These are phyloP conservation scores for Vigna angularis DNA, from an alignment of 306 rosid species.

Conservation along the genomic window DNA sequence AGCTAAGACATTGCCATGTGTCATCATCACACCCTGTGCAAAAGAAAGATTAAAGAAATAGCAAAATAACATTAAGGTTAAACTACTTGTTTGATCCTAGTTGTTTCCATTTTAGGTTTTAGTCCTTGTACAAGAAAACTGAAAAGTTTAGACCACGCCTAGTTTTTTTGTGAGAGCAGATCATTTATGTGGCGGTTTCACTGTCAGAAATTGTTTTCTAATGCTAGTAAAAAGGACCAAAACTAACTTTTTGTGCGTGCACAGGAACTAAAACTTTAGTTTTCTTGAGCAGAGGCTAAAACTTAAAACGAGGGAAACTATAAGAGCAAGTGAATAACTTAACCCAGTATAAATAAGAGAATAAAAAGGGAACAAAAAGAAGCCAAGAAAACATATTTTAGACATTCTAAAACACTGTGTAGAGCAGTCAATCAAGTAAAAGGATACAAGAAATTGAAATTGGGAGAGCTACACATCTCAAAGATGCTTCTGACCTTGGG, in stretches of 20 bases:
- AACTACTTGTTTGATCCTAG: not conserved
- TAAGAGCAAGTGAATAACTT: not conserved
- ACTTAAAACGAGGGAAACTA: not conserved
- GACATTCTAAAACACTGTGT: not conserved
- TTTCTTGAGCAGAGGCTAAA: not conserved
- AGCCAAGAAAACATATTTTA: constrained; percentile 12
- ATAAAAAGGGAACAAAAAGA: not conserved
- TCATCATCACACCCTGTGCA: constrained; percentile 94
- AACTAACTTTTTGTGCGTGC: not conserved
- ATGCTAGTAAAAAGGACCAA: not conserved
- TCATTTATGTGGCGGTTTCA: not conserved
- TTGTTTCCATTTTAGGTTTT: not conserved
- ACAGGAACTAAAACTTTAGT: not conserved
- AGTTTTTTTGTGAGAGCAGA: not conserved
- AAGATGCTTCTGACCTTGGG: constrained; percentile 74
- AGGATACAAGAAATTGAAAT: constrained; percentile 4
- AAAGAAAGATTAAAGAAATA: constrained; percentile 26
- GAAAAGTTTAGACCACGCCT: not conserved
- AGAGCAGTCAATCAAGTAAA: constrained; percentile 19
- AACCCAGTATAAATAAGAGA: constrained; percentile 24
- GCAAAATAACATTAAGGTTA: not conserved
- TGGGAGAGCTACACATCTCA: constrained; percentile 3
- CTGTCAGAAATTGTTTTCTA: not conserved
- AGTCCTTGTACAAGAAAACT: not conserved
- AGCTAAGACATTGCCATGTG: constrained; percentile 87